Evolutionary conservation across 2,329 filamentous ascomycete genomes (phyloP).

Genomic region (Aspergillus intermedius): DNA sequence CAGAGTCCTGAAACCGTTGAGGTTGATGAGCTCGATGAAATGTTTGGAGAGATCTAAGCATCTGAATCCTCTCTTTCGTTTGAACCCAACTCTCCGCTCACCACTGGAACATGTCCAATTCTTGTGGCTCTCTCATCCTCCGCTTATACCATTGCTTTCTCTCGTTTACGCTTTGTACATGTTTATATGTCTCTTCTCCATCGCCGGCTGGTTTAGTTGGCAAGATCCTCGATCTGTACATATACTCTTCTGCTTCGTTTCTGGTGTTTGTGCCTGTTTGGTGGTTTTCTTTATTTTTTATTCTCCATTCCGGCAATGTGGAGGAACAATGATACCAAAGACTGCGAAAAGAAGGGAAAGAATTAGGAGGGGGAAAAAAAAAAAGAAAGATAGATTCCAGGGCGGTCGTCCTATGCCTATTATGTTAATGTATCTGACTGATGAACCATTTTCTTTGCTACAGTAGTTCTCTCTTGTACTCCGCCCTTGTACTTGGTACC

Average conservation of each 20-base stretch:
- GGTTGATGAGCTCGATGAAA: conserved; percentile 83
- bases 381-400: not conserved
- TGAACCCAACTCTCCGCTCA: not conserved
- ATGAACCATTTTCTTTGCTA: no score
- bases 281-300: not conserved
- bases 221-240: conserved; percentile 1
- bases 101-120: not conserved
- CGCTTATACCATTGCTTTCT: conserved; percentile 1
- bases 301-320: not conserved
- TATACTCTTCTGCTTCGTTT: not conserved
- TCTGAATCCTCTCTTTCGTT: not conserved
- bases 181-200: conserved; percentile 1
- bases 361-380: not conserved
- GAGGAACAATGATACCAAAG: conserved; percentile 1
- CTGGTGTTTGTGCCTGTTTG: conserved; percentile 1
- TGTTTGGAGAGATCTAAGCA: conserved; percentile 66
- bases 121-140: conserved; percentile 1
- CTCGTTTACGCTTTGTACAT: conserved; percentile 5
- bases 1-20: conserved; percentile 81
- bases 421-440: no score
- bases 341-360: not conserved
- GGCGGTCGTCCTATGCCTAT: no score
- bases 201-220: not conserved
- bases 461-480: no score
- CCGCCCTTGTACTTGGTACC: no score